Conservation (phyloP, 768 basidiomycete species). For the Xanthoconium purpureum region DNA sequence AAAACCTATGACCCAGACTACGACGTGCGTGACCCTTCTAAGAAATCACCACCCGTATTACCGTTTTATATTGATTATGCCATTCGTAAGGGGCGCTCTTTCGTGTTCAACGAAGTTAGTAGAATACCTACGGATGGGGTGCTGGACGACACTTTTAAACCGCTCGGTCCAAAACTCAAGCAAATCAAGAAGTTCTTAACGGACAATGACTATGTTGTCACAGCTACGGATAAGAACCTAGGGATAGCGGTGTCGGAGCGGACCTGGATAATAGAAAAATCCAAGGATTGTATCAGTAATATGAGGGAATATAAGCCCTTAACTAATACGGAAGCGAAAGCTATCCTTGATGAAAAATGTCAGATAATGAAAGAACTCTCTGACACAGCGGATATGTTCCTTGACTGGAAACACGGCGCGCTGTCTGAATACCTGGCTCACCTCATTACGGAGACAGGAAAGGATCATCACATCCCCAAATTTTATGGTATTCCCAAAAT, state of each 20-base stretch:
- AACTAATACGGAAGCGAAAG: background rate
- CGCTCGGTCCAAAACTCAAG: background rate
- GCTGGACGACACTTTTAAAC: background rate
- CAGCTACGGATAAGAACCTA: background rate
- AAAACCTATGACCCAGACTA: slow-evolving; percentile 13
- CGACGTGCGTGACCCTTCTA: background rate
- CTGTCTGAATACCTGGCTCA: background rate
- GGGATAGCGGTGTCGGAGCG: background rate
- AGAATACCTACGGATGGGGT: background rate
- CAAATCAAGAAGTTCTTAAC: background rate
- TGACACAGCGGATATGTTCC: background rate
- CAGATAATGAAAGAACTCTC: background rate
- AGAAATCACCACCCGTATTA: background rate
- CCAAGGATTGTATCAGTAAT: background rate
- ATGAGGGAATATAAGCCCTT: background rate
- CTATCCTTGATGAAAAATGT: background rate
- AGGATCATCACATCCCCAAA: background rate
- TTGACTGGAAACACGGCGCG: background rate
- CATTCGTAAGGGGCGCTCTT: background rate
- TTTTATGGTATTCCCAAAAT: slow-evolving; percentile 18
- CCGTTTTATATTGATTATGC: background rate
- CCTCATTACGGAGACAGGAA: background rate
- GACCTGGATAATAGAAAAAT: background rate
- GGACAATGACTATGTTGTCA: background rate
- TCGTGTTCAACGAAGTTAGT: background rate